These are phyloP conservation scores for Asterella californica DNA, from an alignment of 225 moss, liverwort and hornwort genomes.

Conservation along the genomic window DNA sequence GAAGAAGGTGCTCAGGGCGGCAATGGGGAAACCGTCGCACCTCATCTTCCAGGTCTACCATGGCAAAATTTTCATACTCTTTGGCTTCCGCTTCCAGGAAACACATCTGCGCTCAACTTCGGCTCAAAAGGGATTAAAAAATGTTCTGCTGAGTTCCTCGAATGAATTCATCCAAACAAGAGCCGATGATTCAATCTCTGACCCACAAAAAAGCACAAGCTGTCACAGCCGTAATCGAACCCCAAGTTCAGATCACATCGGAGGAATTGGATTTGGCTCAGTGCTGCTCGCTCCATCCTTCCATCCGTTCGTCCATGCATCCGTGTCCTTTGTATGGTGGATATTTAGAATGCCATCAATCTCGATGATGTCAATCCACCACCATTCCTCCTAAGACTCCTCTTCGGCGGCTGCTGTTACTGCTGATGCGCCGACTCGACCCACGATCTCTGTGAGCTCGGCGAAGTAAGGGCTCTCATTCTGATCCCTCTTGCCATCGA, in stretches of 20 bases:
- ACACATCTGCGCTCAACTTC: not conserved
- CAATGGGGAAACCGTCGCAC: not conserved
- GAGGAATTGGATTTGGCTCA: not conserved
- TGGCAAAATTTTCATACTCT: conserved; percentile 13
- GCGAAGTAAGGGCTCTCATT: conserved; percentile 66
- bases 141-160: not conserved
- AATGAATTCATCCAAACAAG: not conserved
- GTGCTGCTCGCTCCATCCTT: not conserved
- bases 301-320: not conserved
- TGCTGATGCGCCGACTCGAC: conserved; percentile 36
- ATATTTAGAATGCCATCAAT: not conserved
- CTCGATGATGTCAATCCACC: not conserved
- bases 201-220: not conserved
- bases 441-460: conserved; percentile 57
- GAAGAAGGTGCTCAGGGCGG: not conserved
- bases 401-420: not conserved
- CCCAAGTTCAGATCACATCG: not conserved
- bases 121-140: not conserved
- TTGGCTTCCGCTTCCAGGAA: not conserved
- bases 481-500: conserved; percentile 61
- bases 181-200: not conserved
- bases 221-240: not conserved
- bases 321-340: not conserved
- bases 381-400: not conserved
- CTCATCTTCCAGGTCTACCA: conserved; percentile 4